Conservation (phyloP, 2,329 filamentous ascomycete genomes). For the Gnomoniopsis sp. region DNA sequence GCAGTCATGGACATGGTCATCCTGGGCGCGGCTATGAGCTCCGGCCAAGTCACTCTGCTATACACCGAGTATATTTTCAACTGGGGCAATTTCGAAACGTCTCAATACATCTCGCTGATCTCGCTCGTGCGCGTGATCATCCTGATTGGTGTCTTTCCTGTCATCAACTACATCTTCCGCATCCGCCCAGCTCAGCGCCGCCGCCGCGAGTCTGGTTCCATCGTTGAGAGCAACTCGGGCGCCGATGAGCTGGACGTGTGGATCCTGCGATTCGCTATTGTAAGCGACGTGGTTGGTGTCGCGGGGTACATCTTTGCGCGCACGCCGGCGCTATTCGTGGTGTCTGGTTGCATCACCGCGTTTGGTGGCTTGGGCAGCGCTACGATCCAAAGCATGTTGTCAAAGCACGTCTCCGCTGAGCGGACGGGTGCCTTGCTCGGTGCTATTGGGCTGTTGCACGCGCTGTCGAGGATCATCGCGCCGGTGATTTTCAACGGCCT, state of each 20-base stretch:
- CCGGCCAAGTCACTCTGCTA: constrained; percentile 75
- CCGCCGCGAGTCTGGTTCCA: constrained; percentile 34
- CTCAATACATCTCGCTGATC: constrained; percentile 75
- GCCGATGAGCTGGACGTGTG: constrained; percentile 75
- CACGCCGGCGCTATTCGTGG: constrained; percentile 61
- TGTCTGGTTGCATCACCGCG: constrained; percentile 69
- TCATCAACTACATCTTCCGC: constrained; percentile 73
- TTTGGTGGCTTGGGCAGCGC: constrained; percentile 83
- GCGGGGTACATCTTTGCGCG: constrained; percentile 69
- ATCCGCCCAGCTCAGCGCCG: constrained; percentile 43
- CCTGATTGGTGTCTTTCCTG: constrained; percentile 71
- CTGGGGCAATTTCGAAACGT: constrained; percentile 80
- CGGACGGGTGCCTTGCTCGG: constrained; percentile 84
- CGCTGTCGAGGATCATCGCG: constrained; percentile 72
- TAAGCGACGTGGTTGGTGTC: constrained; percentile 74
- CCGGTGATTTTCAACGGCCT: constrained; percentile 83
- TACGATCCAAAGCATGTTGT: constrained; percentile 77
- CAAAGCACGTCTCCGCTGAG: constrained; percentile 85
- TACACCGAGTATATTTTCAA: constrained; percentile 78
- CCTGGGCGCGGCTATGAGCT: constrained; percentile 78
- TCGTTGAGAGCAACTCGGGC: constrained; percentile 56
- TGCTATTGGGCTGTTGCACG: constrained; percentile 81
- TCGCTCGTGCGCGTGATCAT: constrained; percentile 73
- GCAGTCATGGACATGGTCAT: constrained; percentile 78
- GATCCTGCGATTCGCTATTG: constrained; percentile 69